Percentiles rank a stretch among this genome's conserved stretches.
phyloP scores from a whole-genome alignment of 83 land plant genomes.

The Thuja plicata region DNA sequence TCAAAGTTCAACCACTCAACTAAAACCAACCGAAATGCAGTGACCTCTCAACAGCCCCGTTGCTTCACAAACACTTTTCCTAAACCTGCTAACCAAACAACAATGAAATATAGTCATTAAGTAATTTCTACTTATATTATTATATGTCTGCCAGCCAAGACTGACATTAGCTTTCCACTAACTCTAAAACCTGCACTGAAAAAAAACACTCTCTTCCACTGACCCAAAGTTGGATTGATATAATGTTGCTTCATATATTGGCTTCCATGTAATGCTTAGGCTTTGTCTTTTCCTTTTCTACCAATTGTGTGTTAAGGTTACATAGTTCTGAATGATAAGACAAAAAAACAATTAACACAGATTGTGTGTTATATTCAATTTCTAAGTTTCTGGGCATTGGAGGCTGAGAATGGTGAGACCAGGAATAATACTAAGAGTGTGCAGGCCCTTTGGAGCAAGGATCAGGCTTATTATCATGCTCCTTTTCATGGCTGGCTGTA shows the following conservation, averaged over 20 bases:
- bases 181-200: background rate
- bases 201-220: background rate
- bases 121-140: background rate
- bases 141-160: background rate
- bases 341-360: too few relatives aligned
- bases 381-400: background rate
- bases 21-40: conserved; percentile 1
- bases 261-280: too few relatives aligned
- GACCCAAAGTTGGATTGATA: background rate
- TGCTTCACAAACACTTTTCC: background rate
- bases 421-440: background rate
- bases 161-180: conserved; percentile 1
- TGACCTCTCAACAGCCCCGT: background rate
- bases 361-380: background rate
- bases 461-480: background rate
- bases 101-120: background rate
- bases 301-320: background rate
- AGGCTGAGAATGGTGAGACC: background rate
- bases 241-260: background rate
- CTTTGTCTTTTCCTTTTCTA: background rate
- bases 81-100: background rate
- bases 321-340: too few relatives aligned
- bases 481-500: conserved; percentile 10
- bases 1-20: conserved; percentile 1
- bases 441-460: conserved; percentile 2